Base-by-base conservation (phyloP, 148 eudicot genomes). In the Cornus florida region DNA sequence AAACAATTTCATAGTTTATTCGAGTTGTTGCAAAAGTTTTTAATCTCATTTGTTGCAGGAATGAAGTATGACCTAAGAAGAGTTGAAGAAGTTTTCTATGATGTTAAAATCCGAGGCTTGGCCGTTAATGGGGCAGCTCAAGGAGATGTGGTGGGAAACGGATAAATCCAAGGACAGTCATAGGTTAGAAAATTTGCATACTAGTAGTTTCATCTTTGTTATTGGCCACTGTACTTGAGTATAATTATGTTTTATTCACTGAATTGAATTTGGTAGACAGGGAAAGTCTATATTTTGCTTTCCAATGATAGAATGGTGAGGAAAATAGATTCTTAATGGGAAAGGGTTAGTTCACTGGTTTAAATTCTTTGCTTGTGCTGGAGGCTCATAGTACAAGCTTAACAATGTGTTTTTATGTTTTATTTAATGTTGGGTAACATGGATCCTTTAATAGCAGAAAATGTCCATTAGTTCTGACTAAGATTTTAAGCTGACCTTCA, bases 71-170 rank as follows among this genome's bases (percentile, higher is more conserved):
- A 95, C 78, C 87, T 93, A 73, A 88, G 93, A 86, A 91, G 86
- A 84, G 99, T 95, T 32, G 98, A 95, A 84, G 99, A 95, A 86
- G 99, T 95, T 65, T 86, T 77, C 82, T 95, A 95, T 60, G 99
- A 92, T 84, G 99, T 95, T 67, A 95, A 95, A 90, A 95, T 95
- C 78, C 90, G 99, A 53, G 99, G 99, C 23, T 82, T 95, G 85
- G 38, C 38, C 38, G 38, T 4, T 35, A 35, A 35, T 35, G 38
- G 38, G 38, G 83, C 89, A 10, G 81, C 85, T 2, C 87, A 82
- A 48, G 93, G 78, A 0, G 86, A 86, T 38, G 62, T 89, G 33
- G 38, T 2, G 5, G 38, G 38, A 35, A 2, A 35, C 38, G 76
- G 39, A 88, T 83, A 82, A 83, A 72, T 19, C 75, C 72, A 81